Base-by-base conservation (phyloP, 2,329 filamentous ascomycete genomes). In the Fusarium concolor region DNA sequence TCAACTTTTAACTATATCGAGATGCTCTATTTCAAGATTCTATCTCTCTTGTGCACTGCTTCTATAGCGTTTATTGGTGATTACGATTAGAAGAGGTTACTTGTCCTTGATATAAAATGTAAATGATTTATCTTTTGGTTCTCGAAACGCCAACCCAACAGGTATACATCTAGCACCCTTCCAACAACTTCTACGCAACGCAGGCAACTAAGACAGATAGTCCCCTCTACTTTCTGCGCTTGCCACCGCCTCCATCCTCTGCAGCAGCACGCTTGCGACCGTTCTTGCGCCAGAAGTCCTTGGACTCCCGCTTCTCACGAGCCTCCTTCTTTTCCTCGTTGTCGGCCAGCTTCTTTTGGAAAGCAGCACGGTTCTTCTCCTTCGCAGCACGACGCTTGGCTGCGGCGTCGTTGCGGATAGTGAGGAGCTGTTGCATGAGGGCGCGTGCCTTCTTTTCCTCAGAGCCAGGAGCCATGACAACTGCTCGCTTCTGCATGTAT, bases 401-500 rank as follows among this genome's bases (percentile, higher is more conserved):
- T 4, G 91, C 88, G 78, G 96, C 96, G 76, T 98, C 96, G 75
- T 96, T 97, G 71, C 94, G 85, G 75, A 99, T 84, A 17, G 94
- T 95, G 76, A 92, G 91, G 52, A 99, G 87, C 84, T 97, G 96
- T 82, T 97, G 92, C 89, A 99, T 91, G 69, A 99, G 83, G 72
- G 94, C 90, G 31, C 96, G 86, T 6, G 94, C 94, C 79, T 91
- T 91, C 85, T 91, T 93, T 86, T 99, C 96, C 79, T 98, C 95
- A 28, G 91, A 91, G 14, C 90, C 86, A 26, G 90, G 90, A 14
- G 90, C 86, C 17, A 93, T 81, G 24, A 97, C 88, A n/a, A 98
- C 93, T 15, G 95, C 96, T 11, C 96, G 92, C 83, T 97, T 97
- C 83, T 97, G 93, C 85, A 97, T 85, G 79, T 99, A 99, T 22